phyloP scores from a whole-genome alignment of 768 basidiomycete species.

The Podaxis sp. region DNA sequence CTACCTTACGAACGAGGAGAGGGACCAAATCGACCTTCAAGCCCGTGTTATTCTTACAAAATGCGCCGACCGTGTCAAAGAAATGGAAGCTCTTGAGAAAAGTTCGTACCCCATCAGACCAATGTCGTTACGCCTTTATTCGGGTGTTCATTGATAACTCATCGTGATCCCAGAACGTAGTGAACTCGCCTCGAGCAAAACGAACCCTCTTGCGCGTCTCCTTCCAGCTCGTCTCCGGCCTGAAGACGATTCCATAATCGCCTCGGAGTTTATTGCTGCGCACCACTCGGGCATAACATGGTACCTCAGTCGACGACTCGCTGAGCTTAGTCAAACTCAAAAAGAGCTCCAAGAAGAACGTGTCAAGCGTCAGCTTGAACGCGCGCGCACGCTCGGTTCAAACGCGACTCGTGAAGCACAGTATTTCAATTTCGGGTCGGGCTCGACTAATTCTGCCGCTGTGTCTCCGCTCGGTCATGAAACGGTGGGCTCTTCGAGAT shows the following conservation, averaged over 20 bases:
- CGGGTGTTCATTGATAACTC: slow-evolving; percentile 18
- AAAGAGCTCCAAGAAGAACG: slow-evolving; percentile 95
- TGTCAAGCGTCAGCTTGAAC: slow-evolving; percentile 82
- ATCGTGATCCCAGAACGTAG: slow-evolving; percentile 50
- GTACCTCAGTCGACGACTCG: slow-evolving; percentile 81
- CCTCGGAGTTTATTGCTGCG: slow-evolving; percentile 78
- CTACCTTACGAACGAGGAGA: slow-evolving; percentile 83
- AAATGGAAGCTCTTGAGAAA: slow-evolving; percentile 87
- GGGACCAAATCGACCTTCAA: slow-evolving; percentile 95
- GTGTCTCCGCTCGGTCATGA: slow-evolving; percentile 23
- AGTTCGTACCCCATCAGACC: slow-evolving; percentile 49
- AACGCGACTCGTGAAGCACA: slow-evolving; percentile 67
- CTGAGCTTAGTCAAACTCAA: slow-evolving; percentile 75
- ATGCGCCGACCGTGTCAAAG: slow-evolving; percentile 84
- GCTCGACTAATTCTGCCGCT: slow-evolving; percentile 22
- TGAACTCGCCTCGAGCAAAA: slow-evolving; percentile 63
- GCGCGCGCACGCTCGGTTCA: slow-evolving; percentile 80
- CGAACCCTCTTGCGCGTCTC: slow-evolving; percentile 65
- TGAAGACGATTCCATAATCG: slow-evolving; percentile 50
- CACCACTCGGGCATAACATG: slow-evolving; percentile 93
- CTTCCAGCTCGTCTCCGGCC: slow-evolving; percentile 66
- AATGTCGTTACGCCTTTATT: not conserved
- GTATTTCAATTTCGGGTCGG: slow-evolving; percentile 34
- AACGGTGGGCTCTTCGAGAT: slow-evolving; percentile 33
- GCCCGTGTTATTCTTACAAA: slow-evolving; percentile 81